phyloP scores from a whole-genome alignment of 352 stramenopile genomes.

The Phytophthora fragariae region DNA sequence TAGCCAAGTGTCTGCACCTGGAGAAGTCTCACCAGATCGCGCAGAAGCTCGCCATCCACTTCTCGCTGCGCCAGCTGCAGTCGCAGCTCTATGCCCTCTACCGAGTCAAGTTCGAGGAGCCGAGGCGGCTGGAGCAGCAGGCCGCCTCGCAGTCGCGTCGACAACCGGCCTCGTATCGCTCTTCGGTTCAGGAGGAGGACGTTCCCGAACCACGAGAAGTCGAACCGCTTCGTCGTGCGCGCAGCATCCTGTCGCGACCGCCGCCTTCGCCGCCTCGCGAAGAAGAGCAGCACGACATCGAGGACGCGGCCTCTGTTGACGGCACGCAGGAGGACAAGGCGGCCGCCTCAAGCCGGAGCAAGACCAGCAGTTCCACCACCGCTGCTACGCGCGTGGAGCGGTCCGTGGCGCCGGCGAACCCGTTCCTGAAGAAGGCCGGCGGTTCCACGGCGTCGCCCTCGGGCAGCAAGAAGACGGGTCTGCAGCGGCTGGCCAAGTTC shows the following conservation, averaged over 20 bases:
- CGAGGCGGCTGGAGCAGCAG: slow-evolving; percentile 22
- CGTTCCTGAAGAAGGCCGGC: slow-evolving; percentile 73
- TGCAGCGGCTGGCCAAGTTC: slow-evolving; percentile 75
- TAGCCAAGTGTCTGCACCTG: slow-evolving; percentile 83
- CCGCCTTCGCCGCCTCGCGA: slow-evolving; percentile 30
- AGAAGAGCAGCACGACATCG: slow-evolving; percentile 10
- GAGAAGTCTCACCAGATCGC: slow-evolving; percentile 88
- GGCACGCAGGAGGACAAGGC: slow-evolving; percentile 21
- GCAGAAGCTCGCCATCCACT: slow-evolving; percentile 85
- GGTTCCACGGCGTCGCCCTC: slow-evolving; percentile 23
- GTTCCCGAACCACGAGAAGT: slow-evolving; percentile 18
- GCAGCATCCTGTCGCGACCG: slow-evolving; percentile 47
- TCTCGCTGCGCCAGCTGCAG: slow-evolving; percentile 75
- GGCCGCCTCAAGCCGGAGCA: slow-evolving; percentile 3
- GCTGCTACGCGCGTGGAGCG: slow-evolving; percentile 32
- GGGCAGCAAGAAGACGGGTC: slow-evolving; percentile 51
- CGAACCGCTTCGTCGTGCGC: slow-evolving; percentile 45
- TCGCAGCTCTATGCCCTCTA: slow-evolving; percentile 81
- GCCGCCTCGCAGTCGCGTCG: slow-evolving; percentile 22
- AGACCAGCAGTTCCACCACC: slow-evolving; percentile 11
- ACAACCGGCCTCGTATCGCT: slow-evolving; percentile 11
- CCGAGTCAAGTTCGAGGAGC: slow-evolving; percentile 63
- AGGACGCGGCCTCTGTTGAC: slow-evolving; percentile 21
- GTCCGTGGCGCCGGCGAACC: slow-evolving; percentile 69
- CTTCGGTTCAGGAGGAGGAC: slow-evolving; percentile 27